Evolutionary conservation across 805 yeast genomes (phyloP).

Genomic region (Candida chilensis): DNA sequence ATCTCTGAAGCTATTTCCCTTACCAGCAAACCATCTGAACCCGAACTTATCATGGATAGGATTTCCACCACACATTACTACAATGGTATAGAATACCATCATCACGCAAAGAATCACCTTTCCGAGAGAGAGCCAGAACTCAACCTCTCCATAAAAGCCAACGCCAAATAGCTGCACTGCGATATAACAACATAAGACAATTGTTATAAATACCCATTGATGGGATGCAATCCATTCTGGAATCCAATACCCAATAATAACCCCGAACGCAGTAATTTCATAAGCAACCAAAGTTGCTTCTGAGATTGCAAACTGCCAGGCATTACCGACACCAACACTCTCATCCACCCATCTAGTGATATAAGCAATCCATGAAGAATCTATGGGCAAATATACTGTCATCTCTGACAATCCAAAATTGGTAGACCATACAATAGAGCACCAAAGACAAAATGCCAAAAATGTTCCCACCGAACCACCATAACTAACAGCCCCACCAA

Average conservation of each 20-base stretch:
- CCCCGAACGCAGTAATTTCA: not conserved
- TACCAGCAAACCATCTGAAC: conserved; percentile 15
- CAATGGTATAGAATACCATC: not conserved
- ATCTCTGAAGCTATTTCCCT: conserved; percentile 9
- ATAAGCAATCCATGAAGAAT: conserved; percentile 21
- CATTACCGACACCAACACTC: conserved; percentile 23
- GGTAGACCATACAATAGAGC: conserved; percentile 9
- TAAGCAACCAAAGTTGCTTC: not conserved
- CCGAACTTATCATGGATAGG: not conserved
- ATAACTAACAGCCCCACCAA: conserved; percentile 8
- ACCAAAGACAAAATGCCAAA: conserved; percentile 10
- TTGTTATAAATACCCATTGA: conserved; percentile 7
- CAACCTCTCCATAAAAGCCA: not conserved
- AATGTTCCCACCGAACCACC: conserved; percentile 13
- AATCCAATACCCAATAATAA: not conserved
- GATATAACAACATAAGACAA: not conserved
- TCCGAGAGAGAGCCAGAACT: not conserved
- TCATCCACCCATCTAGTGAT: conserved; percentile 24
- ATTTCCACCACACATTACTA: not conserved
- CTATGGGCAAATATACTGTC: conserved; percentile 19
- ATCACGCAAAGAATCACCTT: conserved; percentile 5
- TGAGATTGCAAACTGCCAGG: conserved; percentile 18
- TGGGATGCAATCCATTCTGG: not conserved
- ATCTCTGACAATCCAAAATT: conserved; percentile 16
- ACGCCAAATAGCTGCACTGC: not conserved